Evolutionary conservation across 129 eudicot genomes (phyloP).

Genomic region (Tagetes erecta): DNA sequence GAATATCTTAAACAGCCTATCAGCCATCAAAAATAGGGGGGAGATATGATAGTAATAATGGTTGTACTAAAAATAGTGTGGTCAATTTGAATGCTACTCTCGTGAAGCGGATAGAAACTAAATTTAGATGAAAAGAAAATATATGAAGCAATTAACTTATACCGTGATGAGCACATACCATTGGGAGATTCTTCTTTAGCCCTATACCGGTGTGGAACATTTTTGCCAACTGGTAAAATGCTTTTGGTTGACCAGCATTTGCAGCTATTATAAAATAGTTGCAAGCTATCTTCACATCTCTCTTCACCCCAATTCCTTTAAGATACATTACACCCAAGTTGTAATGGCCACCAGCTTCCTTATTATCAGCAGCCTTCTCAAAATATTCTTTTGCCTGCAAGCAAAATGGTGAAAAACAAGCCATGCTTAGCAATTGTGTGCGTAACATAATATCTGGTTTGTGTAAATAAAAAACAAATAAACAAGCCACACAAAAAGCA

Average conservation of each 20-base stretch:
- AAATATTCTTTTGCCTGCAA: slow-evolving; percentile 87
- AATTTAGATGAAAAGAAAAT: neutral
- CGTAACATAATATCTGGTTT: neutral
- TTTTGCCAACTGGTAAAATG: slow-evolving; percentile 93
- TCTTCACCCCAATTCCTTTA: slow-evolving; percentile 88
- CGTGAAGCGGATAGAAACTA: neutral
- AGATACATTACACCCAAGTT: slow-evolving; percentile 94
- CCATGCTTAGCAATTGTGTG: neutral
- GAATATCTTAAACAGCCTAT: neutral
- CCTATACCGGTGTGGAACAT: slow-evolving; percentile 98
- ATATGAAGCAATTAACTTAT: neutral
- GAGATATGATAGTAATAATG: neutral
- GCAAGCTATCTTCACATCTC: slow-evolving; percentile 74
- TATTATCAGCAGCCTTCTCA: slow-evolving; percentile 94
- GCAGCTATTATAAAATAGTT: slow-evolving; percentile 79
- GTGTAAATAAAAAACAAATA: neutral
- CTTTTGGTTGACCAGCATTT: slow-evolving; percentile 96
- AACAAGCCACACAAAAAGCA: neutral
- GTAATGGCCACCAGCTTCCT: slow-evolving; percentile 91
- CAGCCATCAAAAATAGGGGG: neutral
- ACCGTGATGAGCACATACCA: slow-evolving; percentile 48
- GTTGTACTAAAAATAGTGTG: slow-evolving; percentile 8
- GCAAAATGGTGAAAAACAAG: neutral
- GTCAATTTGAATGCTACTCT: neutral
- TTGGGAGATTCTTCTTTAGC: slow-evolving; percentile 77